Evolutionary conservation across 495 filamentous ascomycete genomes (phyloP).

Genomic region (Daldinia concentrica): DNA sequence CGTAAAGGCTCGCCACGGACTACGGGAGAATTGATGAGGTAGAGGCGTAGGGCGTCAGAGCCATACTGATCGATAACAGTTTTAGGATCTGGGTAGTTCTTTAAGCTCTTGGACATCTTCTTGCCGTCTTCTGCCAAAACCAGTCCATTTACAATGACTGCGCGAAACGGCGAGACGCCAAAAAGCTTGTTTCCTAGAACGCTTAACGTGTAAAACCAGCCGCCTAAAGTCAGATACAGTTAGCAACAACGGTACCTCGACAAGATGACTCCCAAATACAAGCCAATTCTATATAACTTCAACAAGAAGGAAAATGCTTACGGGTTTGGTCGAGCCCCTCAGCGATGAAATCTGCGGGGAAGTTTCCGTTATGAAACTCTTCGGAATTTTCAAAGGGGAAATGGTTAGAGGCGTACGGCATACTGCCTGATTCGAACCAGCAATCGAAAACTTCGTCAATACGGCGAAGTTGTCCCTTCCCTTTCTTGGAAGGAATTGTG

Average conservation of each 20-base stretch:
- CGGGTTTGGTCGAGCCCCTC: conserved; percentile 88
- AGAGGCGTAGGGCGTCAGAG: conserved; percentile 91
- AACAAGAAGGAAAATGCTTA: conserved; percentile 1
- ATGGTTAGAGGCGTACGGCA: conserved; percentile 94
- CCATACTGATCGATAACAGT: conserved; percentile 89
- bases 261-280: background rate
- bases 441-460: conserved; percentile 96
- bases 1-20: conserved; percentile 90
- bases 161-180: conserved; percentile 89
- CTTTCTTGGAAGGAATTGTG: conserved; percentile 91
- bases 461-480: conserved; percentile 83
- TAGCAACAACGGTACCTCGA: background rate
- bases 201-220: conserved; percentile 96
- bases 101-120: conserved; percentile 98
- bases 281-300: background rate
- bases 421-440: conserved; percentile 91
- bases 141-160: conserved; percentile 96
- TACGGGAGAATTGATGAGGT: conserved; percentile 97
- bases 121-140: conserved; percentile 96
- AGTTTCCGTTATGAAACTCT: conserved; percentile 75
- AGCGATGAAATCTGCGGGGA: conserved; percentile 96
- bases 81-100: conserved; percentile 94
- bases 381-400: conserved; percentile 96
- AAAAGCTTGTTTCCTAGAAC: conserved; percentile 94
- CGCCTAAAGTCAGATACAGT: conserved; percentile 55